phyloP scores from a whole-genome alignment of 2,329 filamentous ascomycete species.

The Fusarium nanum region DNA sequence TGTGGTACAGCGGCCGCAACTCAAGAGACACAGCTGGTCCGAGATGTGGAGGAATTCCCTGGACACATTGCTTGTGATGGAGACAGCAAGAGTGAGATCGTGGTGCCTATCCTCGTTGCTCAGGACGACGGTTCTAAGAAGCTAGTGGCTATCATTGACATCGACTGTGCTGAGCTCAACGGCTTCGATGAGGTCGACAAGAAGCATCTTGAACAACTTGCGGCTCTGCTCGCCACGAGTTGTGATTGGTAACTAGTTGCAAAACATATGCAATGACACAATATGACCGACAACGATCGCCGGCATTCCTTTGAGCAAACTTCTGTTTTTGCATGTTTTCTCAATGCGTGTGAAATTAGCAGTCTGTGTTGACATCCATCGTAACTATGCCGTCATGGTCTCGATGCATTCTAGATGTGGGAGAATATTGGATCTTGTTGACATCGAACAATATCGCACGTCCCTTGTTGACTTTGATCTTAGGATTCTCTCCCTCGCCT shows the following conservation, averaged over 20 bases:
- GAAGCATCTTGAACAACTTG: constrained; percentile 73
- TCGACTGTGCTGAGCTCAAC: constrained; percentile 75
- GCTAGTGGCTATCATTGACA: constrained; percentile 80
- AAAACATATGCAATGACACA: not conserved
- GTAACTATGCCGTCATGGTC: constrained; percentile 3
- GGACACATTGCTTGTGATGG: constrained; percentile 87
- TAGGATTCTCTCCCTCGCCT: not conserved
- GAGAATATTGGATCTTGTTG: constrained; percentile 4
- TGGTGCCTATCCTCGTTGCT: constrained; percentile 73
- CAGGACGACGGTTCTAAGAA: constrained; percentile 51
- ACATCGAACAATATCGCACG: constrained; percentile 12
- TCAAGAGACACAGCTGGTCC: constrained; percentile 71
- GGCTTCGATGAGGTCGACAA: constrained; percentile 79
- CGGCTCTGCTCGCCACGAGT: constrained; percentile 65
- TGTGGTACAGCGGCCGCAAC: constrained; percentile 76
- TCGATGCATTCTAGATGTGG: not conserved
- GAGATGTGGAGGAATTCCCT: constrained; percentile 78
- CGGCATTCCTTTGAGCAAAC: not conserved
- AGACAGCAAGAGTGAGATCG: constrained; percentile 81
- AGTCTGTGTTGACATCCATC: not conserved
- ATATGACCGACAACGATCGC: not conserved
- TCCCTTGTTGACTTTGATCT: not conserved
- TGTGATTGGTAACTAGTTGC: constrained; percentile 70
- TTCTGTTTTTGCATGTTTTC: not conserved
- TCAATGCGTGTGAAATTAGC: not conserved